Percentiles rank a stretch among this genome's conserved stretches.
phyloP scores from a whole-genome alignment of 1,139 yeast genomes.

The Saccharomyces hybrid region DNA sequence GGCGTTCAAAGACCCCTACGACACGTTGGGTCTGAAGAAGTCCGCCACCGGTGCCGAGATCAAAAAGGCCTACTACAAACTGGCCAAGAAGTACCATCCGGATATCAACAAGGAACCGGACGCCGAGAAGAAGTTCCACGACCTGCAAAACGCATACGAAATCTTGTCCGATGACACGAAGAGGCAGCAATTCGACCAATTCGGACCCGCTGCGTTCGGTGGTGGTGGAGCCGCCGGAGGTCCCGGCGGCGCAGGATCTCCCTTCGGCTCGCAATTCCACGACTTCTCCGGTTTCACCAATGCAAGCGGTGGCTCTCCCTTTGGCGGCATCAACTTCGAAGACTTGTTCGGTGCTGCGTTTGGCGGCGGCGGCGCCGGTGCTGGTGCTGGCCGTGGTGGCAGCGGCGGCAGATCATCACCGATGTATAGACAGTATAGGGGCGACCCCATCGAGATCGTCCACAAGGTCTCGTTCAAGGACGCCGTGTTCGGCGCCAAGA shows the following conservation, averaged over 20 bases:
- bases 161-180: constrained; percentile 79
- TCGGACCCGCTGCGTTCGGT: constrained; percentile 81
- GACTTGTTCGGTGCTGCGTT: constrained; percentile 81
- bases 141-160: constrained; percentile 90
- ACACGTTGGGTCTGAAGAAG: constrained; percentile 67
- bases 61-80: constrained; percentile 85
- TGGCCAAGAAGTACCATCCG: constrained; percentile 93
- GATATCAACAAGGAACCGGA: constrained; percentile 88
- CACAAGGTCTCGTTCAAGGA: constrained; percentile 75
- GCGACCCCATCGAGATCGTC: constrained; percentile 80
- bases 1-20: constrained; percentile 64
- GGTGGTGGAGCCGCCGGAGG: constrained; percentile 40
- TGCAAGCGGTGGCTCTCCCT: constrained; percentile 22
- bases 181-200: constrained; percentile 84
- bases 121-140: constrained; percentile 85
- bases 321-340: constrained; percentile 59
- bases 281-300: constrained; percentile 42
- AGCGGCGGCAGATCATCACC: constrained; percentile 27
- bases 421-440: constrained; percentile 66
- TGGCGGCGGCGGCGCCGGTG: constrained; percentile 26
- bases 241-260: constrained; percentile 43
- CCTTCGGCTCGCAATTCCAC: constrained; percentile 38
- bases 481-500: constrained; percentile 70
- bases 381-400: constrained; percentile 33
- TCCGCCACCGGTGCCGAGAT: constrained; percentile 73